Conservation (phyloP, 2,329 filamentous ascomycete genomes). For the Calonectria leucothoes region DNA sequence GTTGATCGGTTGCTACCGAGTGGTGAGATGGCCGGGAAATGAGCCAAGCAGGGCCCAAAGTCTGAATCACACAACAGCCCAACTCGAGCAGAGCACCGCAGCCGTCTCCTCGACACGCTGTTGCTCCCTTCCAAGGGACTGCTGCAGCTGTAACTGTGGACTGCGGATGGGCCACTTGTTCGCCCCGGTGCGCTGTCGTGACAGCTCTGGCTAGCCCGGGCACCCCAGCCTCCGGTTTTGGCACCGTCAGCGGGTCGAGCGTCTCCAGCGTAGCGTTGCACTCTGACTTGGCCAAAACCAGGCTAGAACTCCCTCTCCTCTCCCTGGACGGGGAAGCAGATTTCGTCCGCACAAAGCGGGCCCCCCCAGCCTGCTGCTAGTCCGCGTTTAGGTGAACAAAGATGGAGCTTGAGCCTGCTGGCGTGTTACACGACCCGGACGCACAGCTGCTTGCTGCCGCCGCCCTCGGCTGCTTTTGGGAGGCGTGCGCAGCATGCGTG, state of each 20-base stretch:
- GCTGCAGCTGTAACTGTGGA: no score
- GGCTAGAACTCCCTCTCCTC: background rate
- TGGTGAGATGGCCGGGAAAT: conserved; percentile 18
- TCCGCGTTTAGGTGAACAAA: background rate
- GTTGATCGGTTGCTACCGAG: conserved; percentile 41
- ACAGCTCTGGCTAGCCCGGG: conserved; percentile 13
- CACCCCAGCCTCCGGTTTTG: conserved; percentile 9
- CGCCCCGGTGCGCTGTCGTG: conserved; percentile 8
- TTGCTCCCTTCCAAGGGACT: background rate
- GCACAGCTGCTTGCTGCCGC: no score
- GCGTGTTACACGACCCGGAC: background rate
- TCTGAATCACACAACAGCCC: conserved; percentile 9
- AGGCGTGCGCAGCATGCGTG: background rate
- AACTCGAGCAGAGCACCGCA: background rate
- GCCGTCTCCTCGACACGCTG: background rate
- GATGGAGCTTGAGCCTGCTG: background rate
- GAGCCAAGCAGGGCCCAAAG: conserved; percentile 1
- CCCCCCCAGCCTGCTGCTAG: background rate
- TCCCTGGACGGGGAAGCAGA: background rate
- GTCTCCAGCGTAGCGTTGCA: background rate
- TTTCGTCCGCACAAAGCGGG: background rate
- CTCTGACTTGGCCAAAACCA: background rate
- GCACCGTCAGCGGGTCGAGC: conserved; percentile 8
- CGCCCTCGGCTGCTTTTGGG: background rate
- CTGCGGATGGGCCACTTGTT: conserved; percentile 22